Evolutionary conservation across 176 grass and related monocot genomes (phyloP).

Genomic region (Thalia dealbata): DNA sequence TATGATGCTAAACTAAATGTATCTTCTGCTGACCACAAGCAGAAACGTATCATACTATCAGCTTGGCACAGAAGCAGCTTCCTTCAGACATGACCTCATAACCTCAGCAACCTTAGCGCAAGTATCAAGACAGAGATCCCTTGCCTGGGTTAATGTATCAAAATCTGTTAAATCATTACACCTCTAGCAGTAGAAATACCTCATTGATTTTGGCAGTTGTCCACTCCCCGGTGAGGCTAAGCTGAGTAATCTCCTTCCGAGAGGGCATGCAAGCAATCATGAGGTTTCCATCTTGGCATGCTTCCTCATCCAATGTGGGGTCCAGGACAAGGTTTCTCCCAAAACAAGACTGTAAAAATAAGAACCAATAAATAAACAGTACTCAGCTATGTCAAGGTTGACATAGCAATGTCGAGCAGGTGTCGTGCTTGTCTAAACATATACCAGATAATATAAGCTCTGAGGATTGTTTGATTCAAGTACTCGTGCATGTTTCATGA

Average conservation of each 20-base stretch:
- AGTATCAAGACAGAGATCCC: conserved; percentile 84
- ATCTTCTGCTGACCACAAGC: too few species aligned
- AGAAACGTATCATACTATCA: too few species aligned
- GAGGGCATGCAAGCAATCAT: conserved; percentile 69
- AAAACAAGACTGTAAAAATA: conserved; percentile 51
- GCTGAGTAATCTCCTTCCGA: conserved; percentile 65
- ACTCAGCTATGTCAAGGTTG: not conserved
- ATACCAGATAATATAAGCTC: too few species aligned
- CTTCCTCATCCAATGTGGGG: conserved; percentile 81
- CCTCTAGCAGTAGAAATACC: conserved; percentile 23
- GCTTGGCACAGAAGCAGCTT: conserved; percentile 31
- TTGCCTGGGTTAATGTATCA: conserved; percentile 39
- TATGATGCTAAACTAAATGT: too few species aligned
- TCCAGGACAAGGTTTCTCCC: conserved; percentile 80
- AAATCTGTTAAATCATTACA: not conserved
- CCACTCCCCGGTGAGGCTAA: conserved; percentile 74
- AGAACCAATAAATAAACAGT: not conserved
- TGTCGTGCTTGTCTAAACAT: not conserved
- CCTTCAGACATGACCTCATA: conserved; percentile 69
- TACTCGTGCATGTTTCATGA: not conserved
- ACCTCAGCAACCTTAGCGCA: conserved; percentile 63
- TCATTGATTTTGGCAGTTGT: conserved; percentile 60
- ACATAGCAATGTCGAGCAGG: not conserved
- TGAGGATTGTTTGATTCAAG: not conserved
- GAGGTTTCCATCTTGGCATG: conserved; percentile 79